Conservation (phyloP, 148 eudicot genomes). For the Rhododendron williamsianum region DNA sequence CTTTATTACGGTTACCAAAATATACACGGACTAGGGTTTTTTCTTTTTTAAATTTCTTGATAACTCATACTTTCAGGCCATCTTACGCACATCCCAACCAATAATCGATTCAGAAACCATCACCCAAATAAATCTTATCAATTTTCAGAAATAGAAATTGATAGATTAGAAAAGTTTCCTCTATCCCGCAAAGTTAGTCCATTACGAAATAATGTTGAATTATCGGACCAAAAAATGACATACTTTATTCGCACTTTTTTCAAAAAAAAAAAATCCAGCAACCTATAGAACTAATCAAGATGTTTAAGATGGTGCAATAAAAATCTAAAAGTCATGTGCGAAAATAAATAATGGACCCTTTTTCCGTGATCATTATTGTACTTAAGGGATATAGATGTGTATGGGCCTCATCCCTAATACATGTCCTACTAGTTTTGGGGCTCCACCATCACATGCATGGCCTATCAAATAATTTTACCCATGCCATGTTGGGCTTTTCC, state of each 20-base stretch:
- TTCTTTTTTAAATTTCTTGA: no score
- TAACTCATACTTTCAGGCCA: no score
- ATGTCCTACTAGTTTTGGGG: background rate
- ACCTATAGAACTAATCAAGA: no score
- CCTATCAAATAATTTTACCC: background rate
- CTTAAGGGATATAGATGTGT: background rate
- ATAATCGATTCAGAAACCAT: no score
- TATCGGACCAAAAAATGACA: no score
- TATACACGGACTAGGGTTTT: no score
- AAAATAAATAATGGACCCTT: background rate
- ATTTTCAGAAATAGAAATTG: background rate
- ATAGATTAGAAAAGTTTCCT: background rate
- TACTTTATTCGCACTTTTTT: background rate
- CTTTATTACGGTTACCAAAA: no score
- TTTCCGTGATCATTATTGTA: background rate
- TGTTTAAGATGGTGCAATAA: background rate
- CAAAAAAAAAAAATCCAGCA: background rate
- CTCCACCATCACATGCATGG: conserved; percentile 1
- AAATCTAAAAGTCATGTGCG: background rate
- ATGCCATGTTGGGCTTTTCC: background rate
- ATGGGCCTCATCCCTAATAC: background rate
- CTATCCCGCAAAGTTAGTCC: background rate
- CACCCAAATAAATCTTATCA: no score
- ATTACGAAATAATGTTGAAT: no score
- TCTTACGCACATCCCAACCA: background rate